These are phyloP conservation scores for Colletotrichum neosansevieriae DNA, from an alignment of 2,329 filamentous ascomycete genomes.

Conservation along the genomic window DNA sequence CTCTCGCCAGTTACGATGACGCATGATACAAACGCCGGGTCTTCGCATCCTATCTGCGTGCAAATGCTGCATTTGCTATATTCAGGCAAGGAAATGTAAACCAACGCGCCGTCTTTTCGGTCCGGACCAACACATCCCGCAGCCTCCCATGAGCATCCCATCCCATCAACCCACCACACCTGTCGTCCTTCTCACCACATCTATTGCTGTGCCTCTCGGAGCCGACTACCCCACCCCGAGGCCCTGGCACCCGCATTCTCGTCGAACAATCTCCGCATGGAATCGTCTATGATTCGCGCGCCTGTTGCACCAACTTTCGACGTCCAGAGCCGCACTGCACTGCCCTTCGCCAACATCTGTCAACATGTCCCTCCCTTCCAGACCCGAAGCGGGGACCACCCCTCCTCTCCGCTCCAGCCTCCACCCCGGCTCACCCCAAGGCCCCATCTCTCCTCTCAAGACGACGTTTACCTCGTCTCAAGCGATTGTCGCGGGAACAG, in stretches of 20 bases:
- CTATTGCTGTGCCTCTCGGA: constrained; percentile 11
- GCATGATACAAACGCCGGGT: not conserved
- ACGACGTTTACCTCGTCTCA: not conserved
- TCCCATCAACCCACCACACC: not conserved
- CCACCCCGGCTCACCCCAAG: not conserved
- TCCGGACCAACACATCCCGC: not conserved
- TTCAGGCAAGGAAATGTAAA: not conserved
- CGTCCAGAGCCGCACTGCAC: constrained; percentile 27
- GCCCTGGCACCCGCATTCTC: constrained; percentile 23
- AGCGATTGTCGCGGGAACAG: constrained; percentile 20
- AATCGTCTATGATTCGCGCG: constrained; percentile 37
- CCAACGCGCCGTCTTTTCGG: not conserved
- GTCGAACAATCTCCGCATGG: constrained; percentile 28
- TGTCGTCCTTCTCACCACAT: not conserved
- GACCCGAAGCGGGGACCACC: constrained; percentile 7
- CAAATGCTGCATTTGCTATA: not conserved
- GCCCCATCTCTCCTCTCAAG: not conserved
- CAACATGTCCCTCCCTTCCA: not conserved
- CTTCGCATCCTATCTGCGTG: not conserved
- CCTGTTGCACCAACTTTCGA: constrained; percentile 21
- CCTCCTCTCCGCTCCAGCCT: constrained; percentile 4
- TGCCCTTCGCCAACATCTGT: not conserved
- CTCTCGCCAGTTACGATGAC: not conserved
- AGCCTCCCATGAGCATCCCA: not conserved
- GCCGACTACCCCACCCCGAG: constrained; percentile 31